Conservation (phyloP, 371 early-diverging fungal genomes). For the Apophysomyces trapeziformis region DNA sequence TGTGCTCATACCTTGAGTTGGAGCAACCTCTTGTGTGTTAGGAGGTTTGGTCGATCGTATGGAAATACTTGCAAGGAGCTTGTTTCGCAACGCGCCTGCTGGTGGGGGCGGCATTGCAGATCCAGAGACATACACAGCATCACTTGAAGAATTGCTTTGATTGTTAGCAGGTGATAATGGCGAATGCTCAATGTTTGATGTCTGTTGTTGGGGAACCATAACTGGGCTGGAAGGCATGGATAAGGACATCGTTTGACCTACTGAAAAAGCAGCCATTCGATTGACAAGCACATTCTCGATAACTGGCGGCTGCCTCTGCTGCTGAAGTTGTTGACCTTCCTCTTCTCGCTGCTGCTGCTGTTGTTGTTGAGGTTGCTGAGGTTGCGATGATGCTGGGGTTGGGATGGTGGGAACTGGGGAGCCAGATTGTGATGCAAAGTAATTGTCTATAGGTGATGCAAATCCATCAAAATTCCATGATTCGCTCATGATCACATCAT, state of each 20-base stretch:
- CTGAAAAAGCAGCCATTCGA: conserved; percentile 17
- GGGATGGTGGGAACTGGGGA: conserved; percentile 12
- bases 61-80: conserved; percentile 25
- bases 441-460: conserved; percentile 20
- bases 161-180: conserved; percentile 12
- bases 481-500: background rate
- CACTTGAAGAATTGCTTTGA: conserved; percentile 4
- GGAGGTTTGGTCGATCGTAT: conserved; percentile 19
- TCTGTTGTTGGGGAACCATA: conserved; percentile 21
- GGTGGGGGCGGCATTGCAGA: conserved; percentile 48
- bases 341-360: conserved; percentile 19
- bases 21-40: conserved; percentile 10
- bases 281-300: conserved; percentile 19
- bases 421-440: conserved; percentile 17
- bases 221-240: conserved; percentile 36
- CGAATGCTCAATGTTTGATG: conserved; percentile 3
- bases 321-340: conserved; percentile 16
- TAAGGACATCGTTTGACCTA: conserved; percentile 22
- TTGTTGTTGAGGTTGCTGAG: conserved; percentile 16
- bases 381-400: background rate
- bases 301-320: conserved; percentile 18
- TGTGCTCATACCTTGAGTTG: conserved; percentile 6
- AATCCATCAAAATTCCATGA: conserved; percentile 21
- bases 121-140: conserved; percentile 39
- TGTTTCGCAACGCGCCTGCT: conserved; percentile 34